Evolutionary conservation across 1,284 basidiomycete species (phyloP), one percentile per base, ranked within the genome.

Genomic region (Veloboletus limbatus): DNA sequence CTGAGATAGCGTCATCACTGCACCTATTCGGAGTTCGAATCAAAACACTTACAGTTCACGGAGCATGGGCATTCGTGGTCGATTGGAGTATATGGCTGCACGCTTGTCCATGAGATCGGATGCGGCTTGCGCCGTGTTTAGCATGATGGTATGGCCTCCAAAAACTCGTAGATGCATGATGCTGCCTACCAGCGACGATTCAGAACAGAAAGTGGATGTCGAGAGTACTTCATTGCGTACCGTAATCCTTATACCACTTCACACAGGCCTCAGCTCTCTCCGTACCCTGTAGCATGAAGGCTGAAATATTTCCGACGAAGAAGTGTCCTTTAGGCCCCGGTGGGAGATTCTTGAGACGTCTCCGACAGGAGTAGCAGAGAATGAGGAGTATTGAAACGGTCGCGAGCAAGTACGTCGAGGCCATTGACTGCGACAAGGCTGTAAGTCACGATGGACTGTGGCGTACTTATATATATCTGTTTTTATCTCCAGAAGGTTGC

Each of bases 101-200:
- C 52, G 43, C 18, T 54, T 54, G 36, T 51, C 53, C 48, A 54
- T 47, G 22, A 54, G 48, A 43, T 54, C 52, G 8, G 21, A 17
- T 1, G 45, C 27, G 2, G 48, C 43, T 10, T 48, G 45, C 9
- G 38, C 48, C 4, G 45, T 43, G 43, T 54, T 54, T 2, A 54
- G 20, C 27, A 54, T 20, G 22, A 54, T 40, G 31, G 39, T 27
- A 14, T 40, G 43, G 2, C 13, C 21, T 1, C 45, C 45, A 24
- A 48, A 40, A 6, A 39, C 17, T 20, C 43, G n/a, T 16, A 45
- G 9, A 22, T 54, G 25, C 44, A 41, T 40, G 27, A 54, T 42
- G 14, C 32, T 32, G 3, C 51, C 42, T 53, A 22, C 11, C 2
- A 13, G 17, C 6, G 11, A 10, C 7, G 13, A 11, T 18, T 53